Evolutionary conservation across 768 basidiomycete genomes (phyloP), one percentile per base, ranked within the genome.

Genomic region (Pleurotus djamor): DNA sequence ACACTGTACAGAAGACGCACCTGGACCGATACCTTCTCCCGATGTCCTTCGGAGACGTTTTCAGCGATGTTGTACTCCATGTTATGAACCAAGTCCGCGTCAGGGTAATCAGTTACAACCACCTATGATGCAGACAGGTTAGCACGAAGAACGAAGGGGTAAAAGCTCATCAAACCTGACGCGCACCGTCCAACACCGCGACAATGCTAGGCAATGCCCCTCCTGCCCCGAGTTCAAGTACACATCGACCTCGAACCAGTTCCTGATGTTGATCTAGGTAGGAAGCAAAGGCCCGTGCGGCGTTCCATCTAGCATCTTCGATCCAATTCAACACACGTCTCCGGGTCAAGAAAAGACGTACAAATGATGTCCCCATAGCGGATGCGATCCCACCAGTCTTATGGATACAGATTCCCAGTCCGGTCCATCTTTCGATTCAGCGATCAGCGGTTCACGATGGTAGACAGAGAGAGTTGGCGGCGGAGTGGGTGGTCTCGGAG

Each of bases 211-310:
- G 97, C 5, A 98, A 76, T 2, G 88, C 96, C 1, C 93, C 96
- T 0, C 95, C 97, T 0, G 97, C 97, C 0, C 97, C 97, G 0
- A 98, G 83, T 70, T 99, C 97, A 1, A 98, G 77, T 0, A 98
- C 85, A 28, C 66, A 71, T 6, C 64, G 63, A 50, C 69, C 72
- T 37, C 72, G 76, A 48, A 83, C 86, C 0, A 88, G 63, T 0
- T 77, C 69, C 0, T 67, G 65, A 57, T 87, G 78, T 9, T 72
- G 69, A 61, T 92, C 89, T 1, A 92, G 76, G 67, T 86, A 91
- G 0, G 83, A 77, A 10, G 91, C 89, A 51, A 93, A 80, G 0
- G 87, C 81, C 4, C 87, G 76, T 1, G 90, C 84, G 2, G 92
- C 90, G 66, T 93, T 94, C 91, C 92, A 93, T 61, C 92, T 92